Evolutionary conservation across 768 basidiomycete genomes (phyloP).

Genomic region (Omphalotus guepiniiformis): DNA sequence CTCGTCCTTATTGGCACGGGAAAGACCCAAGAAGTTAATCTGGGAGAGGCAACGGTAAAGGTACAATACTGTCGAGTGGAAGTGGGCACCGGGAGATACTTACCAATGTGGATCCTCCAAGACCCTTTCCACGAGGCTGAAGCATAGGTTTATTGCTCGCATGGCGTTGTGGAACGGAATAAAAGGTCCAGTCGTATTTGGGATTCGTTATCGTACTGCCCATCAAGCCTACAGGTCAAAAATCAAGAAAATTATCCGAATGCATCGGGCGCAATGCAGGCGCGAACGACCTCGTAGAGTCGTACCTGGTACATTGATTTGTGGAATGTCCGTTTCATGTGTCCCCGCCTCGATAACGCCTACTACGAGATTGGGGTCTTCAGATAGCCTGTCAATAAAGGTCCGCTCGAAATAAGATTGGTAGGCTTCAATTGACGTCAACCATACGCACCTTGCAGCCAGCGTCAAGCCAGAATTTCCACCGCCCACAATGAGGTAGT

Average conservation of each 20-base stretch:
- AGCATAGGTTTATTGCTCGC: slow-evolving; percentile 15
- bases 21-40: slow-evolving; percentile 3
- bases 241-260: no score
- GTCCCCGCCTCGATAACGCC: slow-evolving; percentile 4
- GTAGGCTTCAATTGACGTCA: neutral
- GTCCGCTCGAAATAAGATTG: neutral
- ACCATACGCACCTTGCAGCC: slow-evolving; percentile 23
- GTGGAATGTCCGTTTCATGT: neutral
- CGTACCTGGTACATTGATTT: slow-evolving; percentile 4
- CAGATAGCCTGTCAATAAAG: neutral
- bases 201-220: slow-evolving; percentile 7
- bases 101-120: slow-evolving; percentile 22
- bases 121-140: slow-evolving; percentile 22
- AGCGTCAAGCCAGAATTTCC: slow-evolving; percentile 31
- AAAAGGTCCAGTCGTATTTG: slow-evolving; percentile 23
- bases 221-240: neutral
- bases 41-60: no score
- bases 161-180: slow-evolving; percentile 20
- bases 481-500: slow-evolving; percentile 14
- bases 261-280: no score
- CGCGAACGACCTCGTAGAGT: no score
- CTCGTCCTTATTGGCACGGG: slow-evolving; percentile 13
- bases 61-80: neutral
- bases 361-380: neutral
- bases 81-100: neutral